Conservation (phyloP, 192 early-diverging fungal genomes). For the Gaertneriomyces sp. region DNA sequence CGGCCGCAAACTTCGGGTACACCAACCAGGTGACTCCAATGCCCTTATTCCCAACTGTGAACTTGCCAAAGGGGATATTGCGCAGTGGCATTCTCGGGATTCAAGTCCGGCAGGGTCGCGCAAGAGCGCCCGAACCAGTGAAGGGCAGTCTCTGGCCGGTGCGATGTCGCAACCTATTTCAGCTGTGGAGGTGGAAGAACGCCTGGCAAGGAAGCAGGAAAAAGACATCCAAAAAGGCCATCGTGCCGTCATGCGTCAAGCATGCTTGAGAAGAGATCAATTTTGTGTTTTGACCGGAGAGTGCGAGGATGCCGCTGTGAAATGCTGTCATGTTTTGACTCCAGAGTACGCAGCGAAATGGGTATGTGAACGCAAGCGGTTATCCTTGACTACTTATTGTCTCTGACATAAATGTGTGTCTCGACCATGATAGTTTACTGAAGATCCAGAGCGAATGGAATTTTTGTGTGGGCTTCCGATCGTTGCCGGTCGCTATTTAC, state of each 20-base stretch:
- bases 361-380: slow-evolving; percentile 1
- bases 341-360: slow-evolving; percentile 1
- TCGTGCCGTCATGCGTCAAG: slow-evolving; percentile 4
- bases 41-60: background rate
- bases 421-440: slow-evolving; percentile 11
- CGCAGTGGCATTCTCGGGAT: background rate
- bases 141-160: background rate
- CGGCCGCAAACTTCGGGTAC: background rate
- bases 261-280: slow-evolving; percentile 11
- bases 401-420: background rate
- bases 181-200: background rate
- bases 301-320: slow-evolving; percentile 4
- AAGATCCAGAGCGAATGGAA: slow-evolving; percentile 9
- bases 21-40: background rate
- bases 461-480: slow-evolving; percentile 9
- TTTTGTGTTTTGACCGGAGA: slow-evolving; percentile 17
- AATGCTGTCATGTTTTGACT: background rate
- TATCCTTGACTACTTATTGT: background rate
- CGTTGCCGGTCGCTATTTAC: slow-evolving; percentile 10
- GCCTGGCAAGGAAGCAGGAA: background rate
- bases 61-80: background rate
- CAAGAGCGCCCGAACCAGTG: too few relatives aligned
- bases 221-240: slow-evolving; percentile 4
- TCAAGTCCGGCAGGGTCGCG: background rate
- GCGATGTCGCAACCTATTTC: background rate